A percentile compares a stretch with the other conserved stretches of the same genome.
phyloP scores from a whole-genome alignment of 179 eudicot genomes.

The Silene noctiflora region DNA sequence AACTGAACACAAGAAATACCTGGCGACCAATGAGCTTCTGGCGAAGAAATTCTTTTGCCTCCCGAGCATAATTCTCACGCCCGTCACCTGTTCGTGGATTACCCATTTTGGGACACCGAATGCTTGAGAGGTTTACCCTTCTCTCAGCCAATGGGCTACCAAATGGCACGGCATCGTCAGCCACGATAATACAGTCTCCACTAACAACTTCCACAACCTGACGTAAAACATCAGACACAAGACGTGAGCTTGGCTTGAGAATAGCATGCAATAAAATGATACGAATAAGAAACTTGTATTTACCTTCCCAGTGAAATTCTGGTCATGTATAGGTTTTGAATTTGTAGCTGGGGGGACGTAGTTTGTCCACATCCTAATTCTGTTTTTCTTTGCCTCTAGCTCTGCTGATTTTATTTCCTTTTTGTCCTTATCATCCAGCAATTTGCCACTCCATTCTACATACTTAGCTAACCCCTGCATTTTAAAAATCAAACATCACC shows the following conservation, averaged over 20 bases:
- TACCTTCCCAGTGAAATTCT: conserved; percentile 95
- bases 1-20: conserved; percentile 36
- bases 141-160: conserved; percentile 89
- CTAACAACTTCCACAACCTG: conserved; percentile 95
- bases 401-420: conserved; percentile 65
- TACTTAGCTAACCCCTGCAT: conserved; percentile 87
- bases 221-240: conserved; percentile 10
- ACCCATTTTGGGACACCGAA: conserved; percentile 82
- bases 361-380: conserved; percentile 78
- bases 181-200: conserved; percentile 87
- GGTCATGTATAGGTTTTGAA: conserved; percentile 92
- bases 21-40: conserved; percentile 82
- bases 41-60: conserved; percentile 88
- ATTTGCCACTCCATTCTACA: conserved; percentile 94
- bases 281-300: background rate
- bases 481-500: background rate
- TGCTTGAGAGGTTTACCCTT: conserved; percentile 92
- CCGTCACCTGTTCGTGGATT: conserved; percentile 57
- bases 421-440: conserved; percentile 74
- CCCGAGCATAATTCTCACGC: conserved; percentile 82
- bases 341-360: conserved; percentile 75
- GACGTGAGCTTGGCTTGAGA: background rate
- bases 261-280: background rate
- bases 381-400: conserved; percentile 79
- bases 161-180: conserved; percentile 86